A percentile compares a stretch with the other conserved stretches of the same genome.
Conservation (phyloP, 805 yeast genomes). For the Wickerhamomyces canadensis region DNA sequence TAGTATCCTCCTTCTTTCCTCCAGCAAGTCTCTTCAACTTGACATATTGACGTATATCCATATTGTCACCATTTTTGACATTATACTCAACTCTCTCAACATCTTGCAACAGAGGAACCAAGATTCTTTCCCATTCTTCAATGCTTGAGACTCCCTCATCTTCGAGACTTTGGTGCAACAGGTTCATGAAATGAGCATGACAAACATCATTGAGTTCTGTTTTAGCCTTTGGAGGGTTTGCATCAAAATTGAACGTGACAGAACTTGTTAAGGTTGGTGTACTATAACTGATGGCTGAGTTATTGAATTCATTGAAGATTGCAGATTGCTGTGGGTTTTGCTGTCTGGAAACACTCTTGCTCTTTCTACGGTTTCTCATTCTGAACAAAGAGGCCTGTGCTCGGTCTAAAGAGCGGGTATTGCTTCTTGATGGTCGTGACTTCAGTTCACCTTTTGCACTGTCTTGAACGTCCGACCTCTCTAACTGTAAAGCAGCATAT, state of each 20-base stretch:
- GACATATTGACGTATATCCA: conserved; percentile 84
- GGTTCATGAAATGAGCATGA: conserved; percentile 37
- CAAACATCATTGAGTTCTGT: conserved; percentile 32
- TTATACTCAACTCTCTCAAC: conserved; percentile 58
- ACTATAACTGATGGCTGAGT: conserved; percentile 12
- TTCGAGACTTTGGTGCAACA: conserved; percentile 53
- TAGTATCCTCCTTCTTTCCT: conserved; percentile 55
- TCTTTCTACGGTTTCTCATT: conserved; percentile 53
- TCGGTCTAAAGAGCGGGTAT: conserved; percentile 48
- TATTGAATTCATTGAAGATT: conserved; percentile 7
- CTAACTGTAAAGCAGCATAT: conserved; percentile 46
- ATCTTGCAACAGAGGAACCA: conserved; percentile 46
- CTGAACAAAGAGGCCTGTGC: conserved; percentile 62
- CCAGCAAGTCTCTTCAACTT: conserved; percentile 85
- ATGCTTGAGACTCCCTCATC: conserved; percentile 51
- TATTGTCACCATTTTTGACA: conserved; percentile 57
- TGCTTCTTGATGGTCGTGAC: conserved; percentile 30
- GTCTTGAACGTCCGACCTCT: conserved; percentile 27
- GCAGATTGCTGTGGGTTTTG: conserved; percentile 19
- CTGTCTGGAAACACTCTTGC: conserved; percentile 37
- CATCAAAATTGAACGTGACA: conserved; percentile 14
- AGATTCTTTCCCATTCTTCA: conserved; percentile 53
- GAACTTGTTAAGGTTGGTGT: conserved; percentile 25
- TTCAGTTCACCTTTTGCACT: conserved; percentile 23
- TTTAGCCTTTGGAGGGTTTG: conserved; percentile 9